These are phyloP conservation scores for Cladosporium sp. DNA, from an alignment of 2,329 filamentous ascomycete species.

Conservation along the genomic window DNA sequence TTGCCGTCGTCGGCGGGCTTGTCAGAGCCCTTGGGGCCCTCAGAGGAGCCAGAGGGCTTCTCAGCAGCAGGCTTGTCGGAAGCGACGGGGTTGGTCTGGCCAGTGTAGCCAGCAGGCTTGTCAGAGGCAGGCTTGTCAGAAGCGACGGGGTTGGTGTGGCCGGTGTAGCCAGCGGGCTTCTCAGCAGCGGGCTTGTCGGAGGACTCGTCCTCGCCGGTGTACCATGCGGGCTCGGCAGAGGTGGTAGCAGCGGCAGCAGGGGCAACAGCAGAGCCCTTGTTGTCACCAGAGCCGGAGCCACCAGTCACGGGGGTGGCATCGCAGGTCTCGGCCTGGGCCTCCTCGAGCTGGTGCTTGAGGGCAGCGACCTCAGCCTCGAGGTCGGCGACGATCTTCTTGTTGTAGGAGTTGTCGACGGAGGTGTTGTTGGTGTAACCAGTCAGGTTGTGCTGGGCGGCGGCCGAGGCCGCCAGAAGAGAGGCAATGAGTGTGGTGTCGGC, in stretches of 20 bases:
- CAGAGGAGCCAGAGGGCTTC: background rate
- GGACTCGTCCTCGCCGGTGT: constrained; percentile 42
- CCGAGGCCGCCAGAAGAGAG: constrained; percentile 19
- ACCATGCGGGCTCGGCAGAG: constrained; percentile 62
- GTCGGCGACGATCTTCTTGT: constrained; percentile 19
- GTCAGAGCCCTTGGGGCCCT: background rate
- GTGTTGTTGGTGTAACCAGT: constrained; percentile 1
- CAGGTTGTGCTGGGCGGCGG: constrained; percentile 16
- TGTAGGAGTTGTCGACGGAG: constrained; percentile 15
- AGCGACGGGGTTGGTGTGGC: constrained; percentile 6
- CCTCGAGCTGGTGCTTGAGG: constrained; percentile 17
- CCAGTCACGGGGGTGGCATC: constrained; percentile 6
- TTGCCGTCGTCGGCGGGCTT: background rate
- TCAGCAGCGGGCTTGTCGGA: background rate
- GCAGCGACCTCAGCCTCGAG: constrained; percentile 20
- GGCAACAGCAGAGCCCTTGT: background rate
- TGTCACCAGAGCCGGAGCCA: constrained; percentile 38
- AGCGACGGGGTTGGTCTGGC: background rate
- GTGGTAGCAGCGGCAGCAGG: constrained; percentile 66
- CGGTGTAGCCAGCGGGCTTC: constrained; percentile 7
- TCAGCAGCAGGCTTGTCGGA: background rate
- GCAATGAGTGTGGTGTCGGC: constrained; percentile 23
- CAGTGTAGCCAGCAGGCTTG: constrained; percentile 9
- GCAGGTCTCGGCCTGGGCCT: constrained; percentile 16
- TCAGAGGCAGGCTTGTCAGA: background rate